These are phyloP conservation scores for Haematococcus sp. DNA, from an alignment of 139 green algal genomes.

Conservation along the genomic window DNA sequence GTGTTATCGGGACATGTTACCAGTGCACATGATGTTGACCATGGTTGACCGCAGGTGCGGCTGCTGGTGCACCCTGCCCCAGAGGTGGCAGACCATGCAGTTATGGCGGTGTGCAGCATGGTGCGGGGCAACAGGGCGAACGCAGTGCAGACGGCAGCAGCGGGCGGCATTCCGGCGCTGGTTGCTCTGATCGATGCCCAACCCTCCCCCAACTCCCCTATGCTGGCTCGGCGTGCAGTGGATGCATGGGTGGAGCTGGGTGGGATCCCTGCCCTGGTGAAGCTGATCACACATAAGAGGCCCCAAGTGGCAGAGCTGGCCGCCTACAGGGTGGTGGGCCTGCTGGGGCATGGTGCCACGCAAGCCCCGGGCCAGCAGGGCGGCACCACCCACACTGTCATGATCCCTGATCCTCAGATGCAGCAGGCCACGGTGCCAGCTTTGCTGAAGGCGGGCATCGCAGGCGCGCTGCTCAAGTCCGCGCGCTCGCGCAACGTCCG, in stretches of 20 bases:
- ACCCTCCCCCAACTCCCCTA: not conserved
- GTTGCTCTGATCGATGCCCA: not conserved
- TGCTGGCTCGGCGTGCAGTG: not conserved
- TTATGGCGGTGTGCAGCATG: not conserved
- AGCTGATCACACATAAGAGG: not conserved
- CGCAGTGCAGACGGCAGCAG: not conserved
- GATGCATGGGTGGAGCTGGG: constrained; percentile 6
- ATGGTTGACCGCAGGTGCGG: not conserved
- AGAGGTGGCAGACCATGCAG: not conserved
- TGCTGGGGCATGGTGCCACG: not conserved
- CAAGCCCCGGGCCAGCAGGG: not conserved
- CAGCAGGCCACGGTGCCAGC: not conserved
- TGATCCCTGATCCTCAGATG: not conserved
- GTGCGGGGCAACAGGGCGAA: not conserved
- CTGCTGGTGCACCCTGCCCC: not conserved
- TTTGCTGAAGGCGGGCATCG: not conserved
- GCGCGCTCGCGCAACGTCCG: not conserved
- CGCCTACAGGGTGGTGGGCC: not conserved
- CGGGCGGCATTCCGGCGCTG: not conserved
- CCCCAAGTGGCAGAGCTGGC: not conserved
- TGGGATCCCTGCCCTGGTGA: not conserved
- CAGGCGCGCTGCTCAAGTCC: not conserved
- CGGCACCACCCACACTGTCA: not conserved
- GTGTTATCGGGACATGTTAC: too few species aligned
- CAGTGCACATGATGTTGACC: not conserved